Percentiles rank a stretch among this genome's conserved stretches.
These are phyloP conservation scores for Exophiala calicioides DNA, from an alignment of 2,329 filamentous ascomycete species.

Conservation along the genomic window DNA sequence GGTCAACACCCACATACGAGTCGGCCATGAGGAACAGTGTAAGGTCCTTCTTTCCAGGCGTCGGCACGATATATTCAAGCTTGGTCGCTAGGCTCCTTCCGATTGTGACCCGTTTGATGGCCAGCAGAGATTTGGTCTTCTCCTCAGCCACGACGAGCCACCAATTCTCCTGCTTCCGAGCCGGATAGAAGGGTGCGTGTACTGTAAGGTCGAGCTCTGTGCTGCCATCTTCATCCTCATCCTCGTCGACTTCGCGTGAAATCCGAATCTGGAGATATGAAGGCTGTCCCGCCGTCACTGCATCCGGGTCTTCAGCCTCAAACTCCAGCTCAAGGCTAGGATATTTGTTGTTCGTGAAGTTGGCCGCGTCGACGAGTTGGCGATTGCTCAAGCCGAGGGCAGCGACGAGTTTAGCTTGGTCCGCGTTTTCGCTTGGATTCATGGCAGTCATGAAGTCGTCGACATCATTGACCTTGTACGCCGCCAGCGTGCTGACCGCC, in stretches of 20 bases:
- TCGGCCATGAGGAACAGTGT: slow-evolving; percentile 97
- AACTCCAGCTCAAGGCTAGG: slow-evolving; percentile 93
- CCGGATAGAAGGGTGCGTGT: slow-evolving; percentile 92
- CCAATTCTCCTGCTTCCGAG: slow-evolving; percentile 94
- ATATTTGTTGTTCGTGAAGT: slow-evolving; percentile 95
- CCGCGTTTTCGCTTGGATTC: slow-evolving; percentile 88
- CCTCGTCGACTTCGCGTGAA: slow-evolving; percentile 59
- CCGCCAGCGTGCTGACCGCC: slow-evolving; percentile 54
- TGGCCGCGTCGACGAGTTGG: slow-evolving; percentile 84
- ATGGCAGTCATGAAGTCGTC: slow-evolving; percentile 99
- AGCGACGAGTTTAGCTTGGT: slow-evolving; percentile 76
- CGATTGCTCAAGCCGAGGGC: slow-evolving; percentile 72
- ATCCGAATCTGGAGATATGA: slow-evolving; percentile 82
- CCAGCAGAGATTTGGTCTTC: slow-evolving; percentile 79
- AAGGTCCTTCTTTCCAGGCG: slow-evolving; percentile 78
- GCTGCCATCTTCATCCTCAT: slow-evolving; percentile 14
- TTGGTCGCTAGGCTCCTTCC: slow-evolving; percentile 70
- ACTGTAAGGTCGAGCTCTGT: slow-evolving; percentile 75
- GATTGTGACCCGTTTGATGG: slow-evolving; percentile 92
- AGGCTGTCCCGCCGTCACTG: slow-evolving; percentile 76
- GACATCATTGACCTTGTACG: slow-evolving; percentile 77
- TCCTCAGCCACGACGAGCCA: slow-evolving; percentile 97
- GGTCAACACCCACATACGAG: slow-evolving; percentile 94
- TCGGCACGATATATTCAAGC: slow-evolving; percentile 85
- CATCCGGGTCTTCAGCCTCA: slow-evolving; percentile 76